Evolutionary conservation across 768 basidiomycete genomes (phyloP).

Genomic region (Auricularia cornea): DNA sequence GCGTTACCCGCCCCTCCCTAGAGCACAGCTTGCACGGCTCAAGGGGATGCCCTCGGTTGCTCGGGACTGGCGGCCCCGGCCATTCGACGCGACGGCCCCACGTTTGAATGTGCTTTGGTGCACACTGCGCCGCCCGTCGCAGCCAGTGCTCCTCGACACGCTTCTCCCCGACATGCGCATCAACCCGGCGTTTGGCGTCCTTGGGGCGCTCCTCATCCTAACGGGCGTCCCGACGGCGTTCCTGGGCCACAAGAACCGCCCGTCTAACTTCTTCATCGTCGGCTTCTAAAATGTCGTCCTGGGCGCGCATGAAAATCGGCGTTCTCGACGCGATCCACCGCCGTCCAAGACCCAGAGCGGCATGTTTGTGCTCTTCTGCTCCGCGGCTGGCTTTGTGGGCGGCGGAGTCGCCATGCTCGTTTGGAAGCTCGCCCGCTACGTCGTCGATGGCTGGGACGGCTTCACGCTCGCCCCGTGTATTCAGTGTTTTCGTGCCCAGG

Average conservation of each 20-base stretch:
- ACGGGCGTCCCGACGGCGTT: conserved; percentile 86
- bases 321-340: conserved; percentile 77
- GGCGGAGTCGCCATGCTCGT: conserved; percentile 87
- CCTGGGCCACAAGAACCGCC: conserved; percentile 92
- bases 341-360: conserved; percentile 74
- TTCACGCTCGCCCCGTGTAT: conserved; percentile 83
- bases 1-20: too few relatives aligned
- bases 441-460: conserved; percentile 68
- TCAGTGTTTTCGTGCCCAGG: conserved; percentile 75
- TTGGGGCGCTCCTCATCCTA: conserved; percentile 80
- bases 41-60: too few relatives aligned
- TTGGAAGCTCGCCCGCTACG: conserved; percentile 82
- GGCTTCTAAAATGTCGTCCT: conserved; percentile 86
- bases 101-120: too few relatives aligned
- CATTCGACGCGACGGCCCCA: too few relatives aligned
- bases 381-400: conserved; percentile 77
- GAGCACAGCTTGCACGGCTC: too few relatives aligned
- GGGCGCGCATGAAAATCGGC: conserved; percentile 78
- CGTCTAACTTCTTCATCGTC: conserved; percentile 91
- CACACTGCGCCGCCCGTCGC: too few relatives aligned
- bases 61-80: too few relatives aligned
- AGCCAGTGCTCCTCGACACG: conserved; percentile 42
- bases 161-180: too few relatives aligned
- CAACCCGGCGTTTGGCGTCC: conserved; percentile 82
- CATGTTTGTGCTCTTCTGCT: conserved; percentile 77